phyloP scores from a whole-genome alignment of 768 basidiomycete species.

The Rhizopogon sp. region DNA sequence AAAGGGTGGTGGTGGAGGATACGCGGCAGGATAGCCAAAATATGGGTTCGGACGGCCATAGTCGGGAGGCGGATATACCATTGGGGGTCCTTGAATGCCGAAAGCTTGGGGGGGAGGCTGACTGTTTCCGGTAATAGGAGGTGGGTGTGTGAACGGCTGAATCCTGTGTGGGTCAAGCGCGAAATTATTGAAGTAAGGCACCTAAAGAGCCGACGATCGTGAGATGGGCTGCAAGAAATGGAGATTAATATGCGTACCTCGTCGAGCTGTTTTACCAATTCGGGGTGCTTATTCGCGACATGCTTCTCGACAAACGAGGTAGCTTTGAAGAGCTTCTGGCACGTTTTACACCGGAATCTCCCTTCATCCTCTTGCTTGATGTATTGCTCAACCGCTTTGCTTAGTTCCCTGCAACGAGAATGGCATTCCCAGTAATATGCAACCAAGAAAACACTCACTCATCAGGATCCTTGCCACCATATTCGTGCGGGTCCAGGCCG shows the following conservation, averaged over 20 bases:
- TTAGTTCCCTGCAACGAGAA: slow-evolving; percentile 59
- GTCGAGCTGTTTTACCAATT: slow-evolving; percentile 77
- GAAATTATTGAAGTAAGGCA: slow-evolving; percentile 93
- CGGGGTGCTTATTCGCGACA: slow-evolving; percentile 89
- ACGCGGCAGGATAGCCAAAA: slow-evolving; percentile 32
- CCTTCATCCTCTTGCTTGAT: slow-evolving; percentile 96
- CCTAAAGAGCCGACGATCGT: slow-evolving; percentile 36
- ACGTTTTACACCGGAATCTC: slow-evolving; percentile 95
- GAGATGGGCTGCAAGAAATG: slow-evolving; percentile 2
- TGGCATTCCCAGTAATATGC: slow-evolving; percentile 7
- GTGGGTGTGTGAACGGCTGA: slow-evolving; percentile 79
- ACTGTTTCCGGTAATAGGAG: slow-evolving; percentile 56
- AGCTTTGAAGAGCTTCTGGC: slow-evolving; percentile 97
- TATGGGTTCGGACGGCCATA: slow-evolving; percentile 35
- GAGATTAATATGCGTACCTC: slow-evolving; percentile 50
- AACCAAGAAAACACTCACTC: slow-evolving; percentile 54
- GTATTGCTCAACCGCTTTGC: slow-evolving; percentile 69
- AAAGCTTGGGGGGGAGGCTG: slow-evolving; percentile 85
- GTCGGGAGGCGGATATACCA: slow-evolving; percentile 43
- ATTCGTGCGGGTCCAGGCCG: slow-evolving; percentile 79
- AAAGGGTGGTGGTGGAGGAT: slow-evolving; percentile 32
- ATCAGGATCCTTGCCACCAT: slow-evolving; percentile 85
- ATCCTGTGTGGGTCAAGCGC: slow-evolving; percentile 94
- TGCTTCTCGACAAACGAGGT: slow-evolving; percentile 98
- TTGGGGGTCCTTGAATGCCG: slow-evolving; percentile 59